Evolutionary conservation across 257 asterid genomes (phyloP).

Genomic region (Coffea eugenioides): DNA sequence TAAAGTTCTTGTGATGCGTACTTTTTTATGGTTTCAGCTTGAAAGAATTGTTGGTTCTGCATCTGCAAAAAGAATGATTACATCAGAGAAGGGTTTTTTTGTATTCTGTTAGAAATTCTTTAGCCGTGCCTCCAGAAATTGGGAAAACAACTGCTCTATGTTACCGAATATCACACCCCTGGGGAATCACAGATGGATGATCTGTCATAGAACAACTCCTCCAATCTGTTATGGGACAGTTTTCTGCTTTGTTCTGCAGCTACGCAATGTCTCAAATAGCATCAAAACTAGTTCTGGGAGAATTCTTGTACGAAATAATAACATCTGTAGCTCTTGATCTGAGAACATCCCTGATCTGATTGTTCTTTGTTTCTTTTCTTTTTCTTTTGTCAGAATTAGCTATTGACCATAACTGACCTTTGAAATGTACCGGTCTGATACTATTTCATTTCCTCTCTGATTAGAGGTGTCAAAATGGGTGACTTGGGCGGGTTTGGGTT

Average conservation of each 20-base stretch:
- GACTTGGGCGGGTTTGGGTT: too few relatives aligned
- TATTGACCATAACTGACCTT: neutral
- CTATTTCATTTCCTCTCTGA: neutral
- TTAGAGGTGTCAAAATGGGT: too few relatives aligned
- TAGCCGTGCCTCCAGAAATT: neutral
- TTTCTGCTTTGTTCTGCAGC: neutral
- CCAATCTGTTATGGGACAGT: neutral
- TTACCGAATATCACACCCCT: neutral
- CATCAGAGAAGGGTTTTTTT: constrained; percentile 73
- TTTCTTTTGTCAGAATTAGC: neutral
- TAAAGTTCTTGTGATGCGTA: neutral
- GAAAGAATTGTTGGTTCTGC: constrained; percentile 85
- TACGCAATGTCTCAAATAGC: neutral
- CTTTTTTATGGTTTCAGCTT: constrained; percentile 44
- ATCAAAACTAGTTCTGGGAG: neutral
- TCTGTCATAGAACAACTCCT: neutral
- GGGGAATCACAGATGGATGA: neutral
- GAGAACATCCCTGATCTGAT: neutral
- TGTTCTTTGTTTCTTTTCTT: too few relatives aligned
- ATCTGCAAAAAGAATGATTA: constrained; percentile 76
- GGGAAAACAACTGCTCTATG: neutral
- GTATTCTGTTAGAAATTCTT: constrained; percentile 50
- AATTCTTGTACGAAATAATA: neutral
- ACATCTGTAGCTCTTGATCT: neutral
- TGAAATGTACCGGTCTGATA: neutral